These are phyloP conservation scores for Trichophyton equinum DNA, from an alignment of 2,329 filamentous ascomycete genomes.

Conservation along the genomic window DNA sequence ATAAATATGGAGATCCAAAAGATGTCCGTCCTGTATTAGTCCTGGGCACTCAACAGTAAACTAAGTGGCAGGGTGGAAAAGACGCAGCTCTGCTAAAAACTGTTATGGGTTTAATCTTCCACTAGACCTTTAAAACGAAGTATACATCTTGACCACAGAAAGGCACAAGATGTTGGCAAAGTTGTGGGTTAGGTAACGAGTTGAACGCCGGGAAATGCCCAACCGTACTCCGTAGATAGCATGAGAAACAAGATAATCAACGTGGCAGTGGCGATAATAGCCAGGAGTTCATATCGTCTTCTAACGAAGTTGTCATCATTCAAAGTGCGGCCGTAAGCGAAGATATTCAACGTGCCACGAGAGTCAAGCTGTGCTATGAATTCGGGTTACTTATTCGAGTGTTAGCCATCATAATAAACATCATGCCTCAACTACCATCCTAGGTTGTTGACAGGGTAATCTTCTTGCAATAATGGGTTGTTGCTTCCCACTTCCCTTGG, in stretches of 20 bases:
- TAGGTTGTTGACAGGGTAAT: no score
- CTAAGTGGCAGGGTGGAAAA: conserved; percentile 37
- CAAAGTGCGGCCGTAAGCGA: no score
- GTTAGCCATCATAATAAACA: no score
- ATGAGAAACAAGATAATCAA: neutral
- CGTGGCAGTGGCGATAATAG: neutral
- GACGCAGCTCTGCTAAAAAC: conserved; percentile 40
- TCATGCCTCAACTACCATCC: no score
- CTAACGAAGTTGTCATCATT: no score
- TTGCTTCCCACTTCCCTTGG: no score
- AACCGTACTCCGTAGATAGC: neutral
- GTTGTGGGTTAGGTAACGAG: conserved; percentile 19
- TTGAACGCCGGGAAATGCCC: neutral
- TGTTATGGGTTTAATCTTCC: conserved; percentile 34
- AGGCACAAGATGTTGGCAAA: conserved; percentile 26
- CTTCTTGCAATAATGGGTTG: no score
- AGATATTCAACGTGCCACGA: neutral
- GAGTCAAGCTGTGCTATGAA: no score
- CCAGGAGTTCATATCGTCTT: no score
- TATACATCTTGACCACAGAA: conserved; percentile 29
- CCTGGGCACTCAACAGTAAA: conserved; percentile 27
- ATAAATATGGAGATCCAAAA: neutral
- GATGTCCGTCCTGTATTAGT: conserved; percentile 37
- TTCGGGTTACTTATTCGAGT: no score
- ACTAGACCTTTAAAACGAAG: conserved; percentile 33